Evolutionary conservation across 2,329 filamentous ascomycete genomes (phyloP).

Genomic region (Trichoderma sp.): DNA sequence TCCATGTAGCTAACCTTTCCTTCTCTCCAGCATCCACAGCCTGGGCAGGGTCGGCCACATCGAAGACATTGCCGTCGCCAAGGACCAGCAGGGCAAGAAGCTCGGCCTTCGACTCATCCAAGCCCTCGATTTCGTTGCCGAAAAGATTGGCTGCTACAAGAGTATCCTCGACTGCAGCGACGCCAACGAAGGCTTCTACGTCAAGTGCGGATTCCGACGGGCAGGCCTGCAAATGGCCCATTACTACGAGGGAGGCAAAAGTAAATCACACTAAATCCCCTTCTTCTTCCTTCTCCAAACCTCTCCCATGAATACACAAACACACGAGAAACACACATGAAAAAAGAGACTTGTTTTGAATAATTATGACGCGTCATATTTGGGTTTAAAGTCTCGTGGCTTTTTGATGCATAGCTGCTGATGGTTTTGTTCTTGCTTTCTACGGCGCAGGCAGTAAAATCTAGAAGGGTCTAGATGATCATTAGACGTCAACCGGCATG

Average conservation of each 20-base stretch:
- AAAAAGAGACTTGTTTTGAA: not conserved
- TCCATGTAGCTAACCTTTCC: conserved; percentile 22
- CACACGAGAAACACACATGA: not conserved
- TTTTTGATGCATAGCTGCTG: conserved; percentile 16
- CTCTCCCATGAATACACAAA: not conserved
- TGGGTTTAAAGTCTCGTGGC: not conserved
- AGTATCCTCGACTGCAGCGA: conserved; percentile 95
- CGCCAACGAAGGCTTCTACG: conserved; percentile 93
- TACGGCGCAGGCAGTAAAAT: conserved; percentile 19
- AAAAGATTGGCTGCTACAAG: conserved; percentile 93
- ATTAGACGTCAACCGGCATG: conserved; percentile 8
- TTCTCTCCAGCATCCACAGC: conserved; percentile 63
- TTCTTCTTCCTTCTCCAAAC: not conserved
- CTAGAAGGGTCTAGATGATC: conserved; percentile 6
- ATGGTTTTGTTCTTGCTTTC: conserved; percentile 8
- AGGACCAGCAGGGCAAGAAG: conserved; percentile 97
- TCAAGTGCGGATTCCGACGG: conserved; percentile 93
- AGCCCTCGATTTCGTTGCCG: conserved; percentile 83
- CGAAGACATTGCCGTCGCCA: conserved; percentile 93
- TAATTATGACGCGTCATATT: not conserved
- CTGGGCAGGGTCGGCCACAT: conserved; percentile 88
- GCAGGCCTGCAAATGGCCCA: conserved; percentile 96
- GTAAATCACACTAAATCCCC: conserved; percentile 36
- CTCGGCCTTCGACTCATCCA: conserved; percentile 89
- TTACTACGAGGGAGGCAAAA: conserved; percentile 68